Conservation (phyloP, 169 alveolate species). For the Cryptosporidium felis region DNA sequence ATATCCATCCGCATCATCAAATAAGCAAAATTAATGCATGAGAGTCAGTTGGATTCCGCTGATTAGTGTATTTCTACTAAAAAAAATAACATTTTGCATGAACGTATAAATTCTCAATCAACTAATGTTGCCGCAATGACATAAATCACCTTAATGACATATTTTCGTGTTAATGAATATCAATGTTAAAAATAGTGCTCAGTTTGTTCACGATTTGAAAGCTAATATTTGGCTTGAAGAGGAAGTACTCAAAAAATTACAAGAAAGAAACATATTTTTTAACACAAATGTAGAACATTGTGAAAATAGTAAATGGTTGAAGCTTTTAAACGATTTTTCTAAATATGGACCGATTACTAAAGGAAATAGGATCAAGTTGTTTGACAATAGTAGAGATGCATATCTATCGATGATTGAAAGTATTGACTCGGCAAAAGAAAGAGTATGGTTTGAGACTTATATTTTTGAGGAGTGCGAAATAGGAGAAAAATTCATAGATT, state of each 20-base stretch:
- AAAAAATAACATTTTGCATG: too few relatives aligned
- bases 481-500: conserved; percentile 77
- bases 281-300: not conserved
- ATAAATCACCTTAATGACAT: not conserved
- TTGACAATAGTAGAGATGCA: conserved; percentile 61
- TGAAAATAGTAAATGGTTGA: conserved; percentile 41
- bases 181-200: not conserved
- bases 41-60: too few relatives aligned
- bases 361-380: conserved; percentile 74
- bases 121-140: too few relatives aligned
- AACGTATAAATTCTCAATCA: too few relatives aligned
- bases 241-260: not conserved
- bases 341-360: conserved; percentile 74
- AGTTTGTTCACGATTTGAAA: not conserved
- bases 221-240: not conserved
- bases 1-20: too few relatives aligned
- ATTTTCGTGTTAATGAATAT: not conserved
- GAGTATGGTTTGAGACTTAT: conserved; percentile 85
- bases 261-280: not conserved
- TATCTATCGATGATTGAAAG: conserved; percentile 53
- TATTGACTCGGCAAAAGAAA: conserved; percentile 78
- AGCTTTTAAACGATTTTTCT: not conserved
- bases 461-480: conserved; percentile 83
- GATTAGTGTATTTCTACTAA: too few relatives aligned
- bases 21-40: too few relatives aligned